phyloP scores from a whole-genome alignment of 169 alveolate genomes.

The Cyclospora cayetanensis region DNA sequence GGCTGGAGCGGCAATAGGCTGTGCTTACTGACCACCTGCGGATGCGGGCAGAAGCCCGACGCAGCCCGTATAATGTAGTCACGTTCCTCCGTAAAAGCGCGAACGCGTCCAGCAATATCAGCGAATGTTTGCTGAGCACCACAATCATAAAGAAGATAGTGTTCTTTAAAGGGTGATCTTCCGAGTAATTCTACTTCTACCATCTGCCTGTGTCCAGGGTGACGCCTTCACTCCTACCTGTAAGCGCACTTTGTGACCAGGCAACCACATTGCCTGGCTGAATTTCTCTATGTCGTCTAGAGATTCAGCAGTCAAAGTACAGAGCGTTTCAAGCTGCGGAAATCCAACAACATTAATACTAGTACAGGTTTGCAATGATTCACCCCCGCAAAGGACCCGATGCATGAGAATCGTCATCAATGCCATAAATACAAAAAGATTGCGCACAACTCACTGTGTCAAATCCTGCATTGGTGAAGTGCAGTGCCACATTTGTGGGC shows the following conservation, averaged over 20 bases:
- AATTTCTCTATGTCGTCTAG: slow-evolving; percentile 88
- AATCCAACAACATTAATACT: too few species aligned
- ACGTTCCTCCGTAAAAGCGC: slow-evolving; percentile 66
- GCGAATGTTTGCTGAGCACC: slow-evolving; percentile 77
- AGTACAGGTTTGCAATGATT: too few species aligned
- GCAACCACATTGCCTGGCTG: slow-evolving; percentile 88
- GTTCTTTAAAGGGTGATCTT: too few species aligned
- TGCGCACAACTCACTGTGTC: slow-evolving; percentile 79
- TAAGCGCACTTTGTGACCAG: slow-evolving; percentile 88
- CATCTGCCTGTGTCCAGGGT: too few species aligned
- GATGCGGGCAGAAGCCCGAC: slow-evolving; percentile 61
- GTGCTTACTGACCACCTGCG: slow-evolving; percentile 64
- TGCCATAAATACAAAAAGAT: neutral
- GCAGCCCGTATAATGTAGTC: slow-evolving; percentile 61
- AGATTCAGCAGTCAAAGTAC: slow-evolving; percentile 85
- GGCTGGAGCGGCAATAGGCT: slow-evolving; percentile 32
- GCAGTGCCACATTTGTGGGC: slow-evolving; percentile 88
- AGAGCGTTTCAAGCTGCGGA: slow-evolving; percentile 84
- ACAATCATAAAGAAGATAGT: too few species aligned
- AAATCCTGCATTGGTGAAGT: slow-evolving; percentile 89
- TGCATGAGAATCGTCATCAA: too few species aligned
- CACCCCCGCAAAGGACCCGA: too few species aligned
- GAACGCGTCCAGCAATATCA: slow-evolving; percentile 74
- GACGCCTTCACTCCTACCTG: slow-evolving; percentile 64
- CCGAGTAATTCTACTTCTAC: too few species aligned